Conservation (phyloP, 331 rosid genomes). For the Spiraea crenata region DNA sequence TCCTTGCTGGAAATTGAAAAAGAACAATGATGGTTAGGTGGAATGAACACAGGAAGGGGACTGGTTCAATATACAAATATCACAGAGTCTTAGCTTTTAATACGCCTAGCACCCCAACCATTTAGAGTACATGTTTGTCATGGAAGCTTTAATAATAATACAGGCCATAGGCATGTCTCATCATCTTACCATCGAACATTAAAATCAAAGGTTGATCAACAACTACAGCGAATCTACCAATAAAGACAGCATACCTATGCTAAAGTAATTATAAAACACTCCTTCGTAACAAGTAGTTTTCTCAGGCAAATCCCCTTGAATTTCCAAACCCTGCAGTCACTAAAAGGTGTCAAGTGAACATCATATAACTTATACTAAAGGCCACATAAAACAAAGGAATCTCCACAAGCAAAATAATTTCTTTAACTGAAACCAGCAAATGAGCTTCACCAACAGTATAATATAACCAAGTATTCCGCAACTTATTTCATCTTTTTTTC, state of each 20-base stretch:
- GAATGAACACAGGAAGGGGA: neutral
- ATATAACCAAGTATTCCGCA: neutral
- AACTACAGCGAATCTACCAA: constrained; percentile 17
- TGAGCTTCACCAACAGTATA: neutral
- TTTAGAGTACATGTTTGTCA: neutral
- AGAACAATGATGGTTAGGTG: neutral
- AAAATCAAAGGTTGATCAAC: constrained; percentile 15
- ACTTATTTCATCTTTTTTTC: neutral
- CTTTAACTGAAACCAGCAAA: neutral
- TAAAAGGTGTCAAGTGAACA: constrained; percentile 23
- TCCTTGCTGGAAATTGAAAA: neutral
- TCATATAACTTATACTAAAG: neutral
- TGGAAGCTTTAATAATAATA: neutral
- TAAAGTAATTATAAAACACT: constrained; percentile 92
- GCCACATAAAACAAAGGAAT: neutral
- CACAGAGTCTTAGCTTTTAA: neutral
- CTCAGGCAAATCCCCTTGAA: constrained; percentile 67
- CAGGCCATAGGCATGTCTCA: neutral
- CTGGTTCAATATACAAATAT: neutral
- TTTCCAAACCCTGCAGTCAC: constrained; percentile 64
- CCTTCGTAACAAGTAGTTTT: constrained; percentile 65
- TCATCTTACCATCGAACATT: neutral
- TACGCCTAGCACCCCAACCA: neutral
- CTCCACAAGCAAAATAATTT: neutral
- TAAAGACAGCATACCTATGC: constrained; percentile 65